Conservation (phyloP, 2,329 filamentous ascomycete species). For the Leptographium lundbergii region DNA sequence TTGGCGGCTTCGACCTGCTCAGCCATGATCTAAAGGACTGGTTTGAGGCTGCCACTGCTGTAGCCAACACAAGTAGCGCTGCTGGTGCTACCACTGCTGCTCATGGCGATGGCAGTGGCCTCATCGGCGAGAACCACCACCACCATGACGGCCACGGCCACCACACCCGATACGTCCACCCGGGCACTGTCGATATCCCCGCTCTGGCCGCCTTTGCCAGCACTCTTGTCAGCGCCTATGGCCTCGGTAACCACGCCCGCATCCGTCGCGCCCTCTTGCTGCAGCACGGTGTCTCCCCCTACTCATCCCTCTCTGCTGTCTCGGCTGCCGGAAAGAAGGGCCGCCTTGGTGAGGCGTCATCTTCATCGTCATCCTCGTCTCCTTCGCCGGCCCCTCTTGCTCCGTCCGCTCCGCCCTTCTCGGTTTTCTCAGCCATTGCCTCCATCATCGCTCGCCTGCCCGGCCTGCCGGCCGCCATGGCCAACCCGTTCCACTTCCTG, state of each 20-base stretch:
- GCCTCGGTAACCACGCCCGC: constrained; percentile 78
- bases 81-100: background rate
- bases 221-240: constrained; percentile 76
- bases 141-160: background rate
- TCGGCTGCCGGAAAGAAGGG: background rate
- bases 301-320: constrained; percentile 39
- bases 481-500: constrained; percentile 89
- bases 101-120: constrained; percentile 27
- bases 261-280: constrained; percentile 72
- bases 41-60: constrained; percentile 42
- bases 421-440: background rate
- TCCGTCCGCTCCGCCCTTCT: background rate
- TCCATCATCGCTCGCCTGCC: background rate
- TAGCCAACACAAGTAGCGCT: background rate
- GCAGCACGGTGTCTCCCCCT: constrained; percentile 31
- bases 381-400: background rate
- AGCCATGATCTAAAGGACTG: constrained; percentile 88
- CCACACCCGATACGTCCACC: constrained; percentile 47
- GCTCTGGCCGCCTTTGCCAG: constrained; percentile 70
- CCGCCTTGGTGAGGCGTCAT: background rate
- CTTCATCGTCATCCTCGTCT: background rate
- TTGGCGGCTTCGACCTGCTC: constrained; percentile 91
- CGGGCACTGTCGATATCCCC: constrained; percentile 70
- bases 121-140: background rate
- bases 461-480: constrained; percentile 65